Conservation (phyloP, 495 filamentous ascomycete genomes). For the Aspergillus cavernicola region DNA sequence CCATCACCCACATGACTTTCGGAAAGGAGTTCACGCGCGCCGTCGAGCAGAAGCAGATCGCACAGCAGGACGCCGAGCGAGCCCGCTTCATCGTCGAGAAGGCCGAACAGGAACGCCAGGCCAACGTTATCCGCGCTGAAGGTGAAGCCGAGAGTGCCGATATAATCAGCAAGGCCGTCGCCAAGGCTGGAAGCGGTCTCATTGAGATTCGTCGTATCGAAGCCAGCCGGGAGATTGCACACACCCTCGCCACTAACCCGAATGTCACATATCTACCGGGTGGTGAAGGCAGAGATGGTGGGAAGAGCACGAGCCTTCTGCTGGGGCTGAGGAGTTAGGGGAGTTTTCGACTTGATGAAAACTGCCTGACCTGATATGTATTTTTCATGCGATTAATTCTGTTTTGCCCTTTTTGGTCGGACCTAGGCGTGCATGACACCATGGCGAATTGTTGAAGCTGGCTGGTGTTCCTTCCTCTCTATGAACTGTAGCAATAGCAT, state of each 20-base stretch:
- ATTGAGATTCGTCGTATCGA: constrained; percentile 96
- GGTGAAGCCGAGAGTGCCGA: constrained; percentile 96
- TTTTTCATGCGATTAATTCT: constrained; percentile 15
- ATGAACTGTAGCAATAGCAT: constrained; percentile 45
- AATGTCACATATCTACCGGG: constrained; percentile 95
- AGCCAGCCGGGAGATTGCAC: constrained; percentile 92
- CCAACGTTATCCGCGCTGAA: constrained; percentile 95
- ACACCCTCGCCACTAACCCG: constrained; percentile 83
- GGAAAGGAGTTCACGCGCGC: constrained; percentile 98
- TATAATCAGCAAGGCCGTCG: constrained; percentile 85
- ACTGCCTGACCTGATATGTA: constrained; percentile 19
- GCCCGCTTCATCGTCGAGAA: constrained; percentile 98
- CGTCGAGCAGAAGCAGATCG: constrained; percentile 99
- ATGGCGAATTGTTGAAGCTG: constrained; percentile 31
- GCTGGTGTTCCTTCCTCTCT: constrained; percentile 20
- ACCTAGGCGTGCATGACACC: constrained; percentile 31
- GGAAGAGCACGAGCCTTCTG: constrained; percentile 59
- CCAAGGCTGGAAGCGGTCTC: constrained; percentile 86
- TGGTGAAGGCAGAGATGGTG: constrained; percentile 59
- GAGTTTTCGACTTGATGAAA: constrained; percentile 1
- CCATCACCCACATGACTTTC: constrained; percentile 99
- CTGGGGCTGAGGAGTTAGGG: constrained; percentile 53
- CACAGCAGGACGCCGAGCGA: constrained; percentile 96
- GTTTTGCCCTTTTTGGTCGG: constrained; percentile 17
- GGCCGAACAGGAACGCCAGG: constrained; percentile 97